Base-by-base conservation (phyloP, 352 stramenopile genomes). In the Phytophthora fragariae region DNA sequence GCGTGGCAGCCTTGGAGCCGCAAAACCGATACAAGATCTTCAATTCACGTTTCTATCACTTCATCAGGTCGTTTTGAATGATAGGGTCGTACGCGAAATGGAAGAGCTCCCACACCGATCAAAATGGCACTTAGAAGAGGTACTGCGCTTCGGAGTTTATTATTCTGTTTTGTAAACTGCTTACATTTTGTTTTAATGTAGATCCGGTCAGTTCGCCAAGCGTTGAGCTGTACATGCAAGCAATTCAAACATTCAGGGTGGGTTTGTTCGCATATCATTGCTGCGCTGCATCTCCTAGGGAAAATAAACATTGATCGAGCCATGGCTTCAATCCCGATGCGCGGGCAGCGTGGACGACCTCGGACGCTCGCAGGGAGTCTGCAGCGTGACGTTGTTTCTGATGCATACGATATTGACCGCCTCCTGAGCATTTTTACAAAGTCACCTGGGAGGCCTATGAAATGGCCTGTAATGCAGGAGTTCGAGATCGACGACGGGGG, bases 181-280 rank as follows among this genome's bases (percentile, higher is more conserved):
- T 44, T 6, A 44, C 8, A 44, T 44, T 44, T 44, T 44, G 8
- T 15, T 15, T 44, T 44, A 8, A 14, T 44, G 37, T 44, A 44
- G 37, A 44, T 44, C 8, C 37, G 37, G 12, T 14, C 8, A 14
- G 37, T 44, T 44, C 11, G 60, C 29, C 8, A 53, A 66, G 8
- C 60, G 29, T 14, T 14, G 33, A 27, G 17, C 21, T 69, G 62
- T 24, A 69, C 52, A 17, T 52, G 53, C 62, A 69, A 69, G 29
- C 19, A 17, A 14, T 57, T 27, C 41, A 69, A 46, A 19, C 62
- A 62, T 24, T 44, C 37, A 12, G 62, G 62, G 7, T 62, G 37
- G 62, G 17, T 57, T 19, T 69, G 62, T 10, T 55, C 62, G 12
- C 53, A 62, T 24, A 41, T 69, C 6, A 39, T 69, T 19, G 62